A percentile compares a stretch with the other conserved stretches of the same genome.
Evolutionary conservation across 495 filamentous ascomycete species (phyloP).

Genomic region (Daldinia bambusicola): DNA sequence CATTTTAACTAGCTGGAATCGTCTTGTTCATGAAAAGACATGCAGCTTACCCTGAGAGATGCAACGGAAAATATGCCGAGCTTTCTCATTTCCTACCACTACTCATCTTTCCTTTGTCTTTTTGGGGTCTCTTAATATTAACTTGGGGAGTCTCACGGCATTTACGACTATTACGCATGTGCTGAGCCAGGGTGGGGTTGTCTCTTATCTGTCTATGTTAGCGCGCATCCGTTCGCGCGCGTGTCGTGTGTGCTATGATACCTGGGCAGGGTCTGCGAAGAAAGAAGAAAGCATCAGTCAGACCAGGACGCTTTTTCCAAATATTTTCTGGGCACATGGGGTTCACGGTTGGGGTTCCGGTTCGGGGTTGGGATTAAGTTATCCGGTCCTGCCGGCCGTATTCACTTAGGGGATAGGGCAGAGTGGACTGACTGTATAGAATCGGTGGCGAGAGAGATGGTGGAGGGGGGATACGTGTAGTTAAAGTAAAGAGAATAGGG

Average conservation of each 20-base stretch:
- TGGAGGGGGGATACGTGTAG: background rate
- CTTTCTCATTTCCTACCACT: background rate
- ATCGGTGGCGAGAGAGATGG: background rate
- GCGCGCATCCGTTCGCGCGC: background rate
- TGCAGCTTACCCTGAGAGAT: background rate
- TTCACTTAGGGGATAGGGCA: background rate
- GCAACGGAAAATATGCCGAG: background rate
- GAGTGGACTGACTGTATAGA: background rate
- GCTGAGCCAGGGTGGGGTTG: background rate
- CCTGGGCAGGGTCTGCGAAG: conserved; percentile 1
- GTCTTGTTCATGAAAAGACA: background rate
- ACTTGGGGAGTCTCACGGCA: conserved; percentile 7
- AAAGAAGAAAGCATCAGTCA: conserved; percentile 1
- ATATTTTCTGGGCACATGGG: background rate
- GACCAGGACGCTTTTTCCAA: background rate
- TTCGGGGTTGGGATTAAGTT: background rate
- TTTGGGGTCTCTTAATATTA: background rate
- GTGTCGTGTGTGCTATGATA: background rate
- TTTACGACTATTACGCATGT: conserved; percentile 9
- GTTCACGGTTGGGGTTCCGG: background rate
- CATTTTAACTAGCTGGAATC: background rate
- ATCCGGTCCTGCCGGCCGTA: background rate
- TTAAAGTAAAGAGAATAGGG: background rate
- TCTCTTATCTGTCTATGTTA: conserved; percentile 1
- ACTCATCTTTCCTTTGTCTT: background rate